Evolutionary conservation across 2,329 filamentous ascomycete species (phyloP), one percentile per base, ranked within the genome.

Genomic region (Xylaria sp.): DNA sequence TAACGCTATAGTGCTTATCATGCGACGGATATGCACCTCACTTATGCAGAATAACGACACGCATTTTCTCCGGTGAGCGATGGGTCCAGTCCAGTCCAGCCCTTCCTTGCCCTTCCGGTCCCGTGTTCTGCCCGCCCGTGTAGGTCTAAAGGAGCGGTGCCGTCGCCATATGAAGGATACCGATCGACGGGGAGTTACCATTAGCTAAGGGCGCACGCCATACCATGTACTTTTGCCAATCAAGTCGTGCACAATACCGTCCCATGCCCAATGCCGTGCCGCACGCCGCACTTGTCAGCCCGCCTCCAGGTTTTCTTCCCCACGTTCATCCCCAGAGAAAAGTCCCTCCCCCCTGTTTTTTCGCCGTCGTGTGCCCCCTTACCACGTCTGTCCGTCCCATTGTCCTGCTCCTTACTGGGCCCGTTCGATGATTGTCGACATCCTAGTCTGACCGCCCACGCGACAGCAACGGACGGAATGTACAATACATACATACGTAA

Each of bases 251-350:
- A 63, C 50, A 7, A n/a, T 46, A 46, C 41, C 41, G 18, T n/a
- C 41, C 41, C 18, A 23, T 61, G n/a, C 23, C 23, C 23, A 25
- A 57, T n/a, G 48, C 50, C 50, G 10, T n/a, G 10, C 44, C 15
- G 18, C 28, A 41, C 57, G 23, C 23, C 57, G 23, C 23, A 25
- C 23, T 25, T 28, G 25, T 39, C 20, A 64, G 55, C 57, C 57
- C 52, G n/a, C 58, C 70, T 60, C 62, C 64, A 58, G 62, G 57
- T 66, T 72, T 69, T 67, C 67, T 67, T 72, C 70, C 70, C 70
- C 69, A 69, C 62, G 57, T 57, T 67, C 12, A 54, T 39, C 62
- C 59, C 66, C 59, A 54, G 61, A 65, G 34, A 64, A 60, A 54
- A 54, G 54, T 10, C 55, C 34, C 15, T 46, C 57, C 65, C 67